Percentiles rank a stretch among this genome's conserved stretches.
Conservation (phyloP, 352 stramenopile species). For the Phytophthora citrophthora region DNA sequence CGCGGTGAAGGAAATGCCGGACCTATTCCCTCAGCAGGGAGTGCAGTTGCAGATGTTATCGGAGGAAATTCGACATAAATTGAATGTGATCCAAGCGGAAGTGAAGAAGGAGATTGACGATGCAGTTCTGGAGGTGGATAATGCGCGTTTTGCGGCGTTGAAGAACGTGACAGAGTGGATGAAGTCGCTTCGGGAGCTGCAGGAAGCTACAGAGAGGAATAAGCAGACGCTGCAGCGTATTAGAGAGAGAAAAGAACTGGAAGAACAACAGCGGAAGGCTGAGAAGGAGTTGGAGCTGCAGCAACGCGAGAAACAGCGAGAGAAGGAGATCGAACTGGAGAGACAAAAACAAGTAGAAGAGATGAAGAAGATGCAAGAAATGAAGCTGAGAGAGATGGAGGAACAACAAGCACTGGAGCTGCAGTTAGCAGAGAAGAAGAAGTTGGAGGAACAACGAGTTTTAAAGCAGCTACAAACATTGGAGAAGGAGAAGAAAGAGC, state of each 20-base stretch:
- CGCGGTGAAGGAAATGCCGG: conserved; percentile 15
- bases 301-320: background rate
- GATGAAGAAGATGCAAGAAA: conserved; percentile 7
- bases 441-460: background rate
- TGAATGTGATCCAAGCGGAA: conserved; percentile 15
- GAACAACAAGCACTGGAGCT: background rate
- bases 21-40: conserved; percentile 33
- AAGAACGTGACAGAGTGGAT: conserved; percentile 25
- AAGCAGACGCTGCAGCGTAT: conserved; percentile 11
- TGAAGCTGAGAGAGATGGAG: conserved; percentile 6
- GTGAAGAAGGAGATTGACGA: conserved; percentile 16
- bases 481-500: background rate
- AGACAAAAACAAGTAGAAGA: conserved; percentile 13
- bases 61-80: conserved; percentile 24
- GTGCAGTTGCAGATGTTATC: conserved; percentile 26
- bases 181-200: conserved; percentile 24
- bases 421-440: background rate
- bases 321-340: conserved; percentile 8
- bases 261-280: background rate
- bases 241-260: conserved; percentile 1
- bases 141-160: conserved; percentile 3
- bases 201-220: conserved; percentile 28
- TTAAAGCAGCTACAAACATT: background rate
- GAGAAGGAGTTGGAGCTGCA: conserved; percentile 9
- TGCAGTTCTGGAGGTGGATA: conserved; percentile 18